Conservation (phyloP, 2,329 filamentous ascomycete genomes). For the Cladophialophora bantiana region DNA sequence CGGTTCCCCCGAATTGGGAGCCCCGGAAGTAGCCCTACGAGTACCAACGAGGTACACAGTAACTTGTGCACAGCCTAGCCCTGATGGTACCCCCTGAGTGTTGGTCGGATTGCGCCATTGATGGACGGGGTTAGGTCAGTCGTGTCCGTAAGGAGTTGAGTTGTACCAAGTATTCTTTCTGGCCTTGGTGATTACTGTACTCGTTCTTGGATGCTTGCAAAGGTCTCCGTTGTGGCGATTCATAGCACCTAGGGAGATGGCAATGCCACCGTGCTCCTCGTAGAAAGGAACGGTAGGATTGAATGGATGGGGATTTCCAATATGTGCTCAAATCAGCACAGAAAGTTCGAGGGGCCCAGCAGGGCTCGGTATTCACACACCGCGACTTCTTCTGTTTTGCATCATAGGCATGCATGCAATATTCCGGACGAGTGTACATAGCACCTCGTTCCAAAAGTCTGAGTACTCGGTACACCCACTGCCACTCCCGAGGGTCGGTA, state of each 20-base stretch:
- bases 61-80: neutral
- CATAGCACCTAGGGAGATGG: neutral
- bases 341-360: neutral
- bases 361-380: neutral
- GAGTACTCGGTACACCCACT: too few species aligned
- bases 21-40: neutral
- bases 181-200: neutral
- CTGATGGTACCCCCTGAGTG: constrained; percentile 1
- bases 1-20: neutral
- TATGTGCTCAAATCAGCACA: neutral
- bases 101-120: constrained; percentile 5
- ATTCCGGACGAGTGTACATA: neutral
- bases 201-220: neutral
- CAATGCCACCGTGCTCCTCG: neutral
- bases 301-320: neutral
- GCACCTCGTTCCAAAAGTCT: neutral
- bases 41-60: too few species aligned
- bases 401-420: neutral
- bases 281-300: neutral
- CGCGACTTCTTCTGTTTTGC: neutral
- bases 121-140: neutral
- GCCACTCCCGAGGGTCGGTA: neutral
- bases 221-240: neutral
- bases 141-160: neutral
- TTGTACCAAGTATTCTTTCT: neutral